Evolutionary conservation across 139 green algal species (phyloP), one percentile per base, ranked within the genome.

Genomic region (Closterium sp.): DNA sequence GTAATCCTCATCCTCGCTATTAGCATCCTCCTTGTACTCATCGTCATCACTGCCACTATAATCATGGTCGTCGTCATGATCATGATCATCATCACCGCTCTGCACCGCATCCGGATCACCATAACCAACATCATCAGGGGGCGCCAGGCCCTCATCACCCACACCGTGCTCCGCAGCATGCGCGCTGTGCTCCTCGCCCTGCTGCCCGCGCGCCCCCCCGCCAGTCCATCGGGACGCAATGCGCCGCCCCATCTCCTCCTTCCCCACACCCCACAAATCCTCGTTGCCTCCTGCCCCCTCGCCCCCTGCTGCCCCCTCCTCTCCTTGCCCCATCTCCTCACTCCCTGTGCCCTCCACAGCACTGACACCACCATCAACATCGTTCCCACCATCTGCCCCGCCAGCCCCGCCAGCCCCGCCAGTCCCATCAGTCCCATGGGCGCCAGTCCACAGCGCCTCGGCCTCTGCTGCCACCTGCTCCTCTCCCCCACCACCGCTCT

Each of bases 221-320:
- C 95, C 95, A 29, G 95, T 94, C 95, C 95, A 96, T 31, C 95
- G 94, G 3, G 94, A 89, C 22, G 96, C 93, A 31, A 95, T 91
- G 24, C 92, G 45, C 31, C 70, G 85, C 0, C 94, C 95, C 17
- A 95, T 89, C 50, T 96, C 95, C 89, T 96, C 94, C 24, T 95
- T 89, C 4, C 89, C 89, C 86, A 94, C 86, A 84, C 93, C 91
- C 27, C 95, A 45, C 70, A 89, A 42, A 1, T 70, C 94, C 85
- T 95, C 91, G 27, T 96, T 94, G 0, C 62, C 85, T 79, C 94
- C 86, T 87, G n/a, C 62, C 62, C 22, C 38, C 32, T 96, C 90
- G 84, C 94, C 92, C n/a, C 42, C 24, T 89, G 13, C 50, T 73
- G 50, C 50, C 1, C 50, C 50, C 50, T 73, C 50, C 50, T 73